A percentile compares a stretch with the other conserved stretches of the same genome.
Conservation (phyloP, 2,329 filamentous ascomycete species). For the Nigrospora sphaerica region DNA sequence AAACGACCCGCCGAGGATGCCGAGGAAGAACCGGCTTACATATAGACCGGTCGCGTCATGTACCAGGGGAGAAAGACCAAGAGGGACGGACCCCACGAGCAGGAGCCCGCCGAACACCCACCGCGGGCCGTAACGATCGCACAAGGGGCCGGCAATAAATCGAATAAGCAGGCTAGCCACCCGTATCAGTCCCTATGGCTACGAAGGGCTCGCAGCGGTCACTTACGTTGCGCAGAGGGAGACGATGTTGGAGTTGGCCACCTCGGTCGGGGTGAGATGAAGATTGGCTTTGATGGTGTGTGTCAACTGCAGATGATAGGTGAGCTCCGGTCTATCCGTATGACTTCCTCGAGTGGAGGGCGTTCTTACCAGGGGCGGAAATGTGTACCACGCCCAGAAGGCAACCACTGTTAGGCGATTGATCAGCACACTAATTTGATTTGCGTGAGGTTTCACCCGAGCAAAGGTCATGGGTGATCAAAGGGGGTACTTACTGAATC, state of each 20-base stretch:
- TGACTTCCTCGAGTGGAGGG: background rate
- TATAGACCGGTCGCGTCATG: slow-evolving; percentile 63
- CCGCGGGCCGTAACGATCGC: slow-evolving; percentile 77
- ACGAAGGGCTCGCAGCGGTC: background rate
- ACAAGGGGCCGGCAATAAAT: slow-evolving; percentile 72
- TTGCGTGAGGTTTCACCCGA: too few species aligned
- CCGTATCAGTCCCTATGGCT: background rate
- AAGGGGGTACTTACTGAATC: slow-evolving; percentile 11
- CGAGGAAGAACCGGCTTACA: slow-evolving; percentile 70
- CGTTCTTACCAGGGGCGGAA: slow-evolving; percentile 67
- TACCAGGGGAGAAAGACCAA: slow-evolving; percentile 73
- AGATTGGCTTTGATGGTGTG: slow-evolving; percentile 77
- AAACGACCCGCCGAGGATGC: slow-evolving; percentile 70
- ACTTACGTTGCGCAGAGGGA: slow-evolving; percentile 62
- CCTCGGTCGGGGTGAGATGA: slow-evolving; percentile 58
- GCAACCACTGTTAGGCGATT: slow-evolving; percentile 41
- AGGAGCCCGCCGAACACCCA: slow-evolving; percentile 72
- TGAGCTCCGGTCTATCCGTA: background rate
- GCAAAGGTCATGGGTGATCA: slow-evolving; percentile 16
- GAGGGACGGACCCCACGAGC: slow-evolving; percentile 72
- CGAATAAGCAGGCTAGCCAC: slow-evolving; percentile 62
- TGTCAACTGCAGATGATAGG: slow-evolving; percentile 41
- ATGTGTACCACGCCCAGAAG: slow-evolving; percentile 91
- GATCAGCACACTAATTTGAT: too few species aligned
- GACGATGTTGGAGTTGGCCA: slow-evolving; percentile 87